These are phyloP conservation scores for Agrocybe praecox DNA, from an alignment of 768 basidiomycete genomes.

Conservation along the genomic window DNA sequence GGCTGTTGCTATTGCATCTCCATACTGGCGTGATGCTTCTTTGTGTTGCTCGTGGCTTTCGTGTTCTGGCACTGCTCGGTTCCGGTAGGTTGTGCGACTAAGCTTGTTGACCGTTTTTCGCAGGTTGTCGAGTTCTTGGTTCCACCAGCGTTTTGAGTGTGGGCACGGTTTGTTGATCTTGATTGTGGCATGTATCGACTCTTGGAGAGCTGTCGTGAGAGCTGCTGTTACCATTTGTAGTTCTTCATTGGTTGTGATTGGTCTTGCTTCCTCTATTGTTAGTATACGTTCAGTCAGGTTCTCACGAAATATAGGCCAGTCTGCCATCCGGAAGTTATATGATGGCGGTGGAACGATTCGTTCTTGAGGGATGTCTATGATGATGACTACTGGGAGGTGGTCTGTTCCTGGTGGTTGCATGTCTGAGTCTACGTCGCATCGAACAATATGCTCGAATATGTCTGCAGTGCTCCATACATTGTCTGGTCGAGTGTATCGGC, in stretches of 20 bases:
- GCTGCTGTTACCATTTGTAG: background rate
- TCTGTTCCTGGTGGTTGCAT: slow-evolving; percentile 22
- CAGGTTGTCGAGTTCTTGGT: too few relatives aligned
- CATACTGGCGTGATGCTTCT: background rate
- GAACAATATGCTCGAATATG: slow-evolving; percentile 14
- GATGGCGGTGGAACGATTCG: background rate
- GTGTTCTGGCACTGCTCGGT: too few relatives aligned
- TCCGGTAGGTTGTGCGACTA: too few relatives aligned
- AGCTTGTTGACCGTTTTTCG: too few relatives aligned
- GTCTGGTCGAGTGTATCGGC: slow-evolving; percentile 26
- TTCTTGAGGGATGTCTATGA: background rate
- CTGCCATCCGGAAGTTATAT: slow-evolving; percentile 26
- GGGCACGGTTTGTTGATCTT: too few relatives aligned
- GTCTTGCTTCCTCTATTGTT: background rate
- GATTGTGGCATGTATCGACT: too few relatives aligned
- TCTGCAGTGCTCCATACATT: slow-evolving; percentile 36
- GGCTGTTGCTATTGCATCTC: slow-evolving; percentile 10
- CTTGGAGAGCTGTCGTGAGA: too few relatives aligned
- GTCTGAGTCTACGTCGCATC: slow-evolving; percentile 23
- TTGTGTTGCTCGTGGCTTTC: background rate
- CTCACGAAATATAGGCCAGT: slow-evolving; percentile 30
- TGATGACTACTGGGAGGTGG: slow-evolving; percentile 36
- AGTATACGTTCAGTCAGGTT: slow-evolving; percentile 7
- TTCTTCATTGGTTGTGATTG: background rate
- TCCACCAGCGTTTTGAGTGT: too few relatives aligned